Evolutionary conservation across 139 green algal genomes (phyloP).

Genomic region (Ulvella scutata): DNA sequence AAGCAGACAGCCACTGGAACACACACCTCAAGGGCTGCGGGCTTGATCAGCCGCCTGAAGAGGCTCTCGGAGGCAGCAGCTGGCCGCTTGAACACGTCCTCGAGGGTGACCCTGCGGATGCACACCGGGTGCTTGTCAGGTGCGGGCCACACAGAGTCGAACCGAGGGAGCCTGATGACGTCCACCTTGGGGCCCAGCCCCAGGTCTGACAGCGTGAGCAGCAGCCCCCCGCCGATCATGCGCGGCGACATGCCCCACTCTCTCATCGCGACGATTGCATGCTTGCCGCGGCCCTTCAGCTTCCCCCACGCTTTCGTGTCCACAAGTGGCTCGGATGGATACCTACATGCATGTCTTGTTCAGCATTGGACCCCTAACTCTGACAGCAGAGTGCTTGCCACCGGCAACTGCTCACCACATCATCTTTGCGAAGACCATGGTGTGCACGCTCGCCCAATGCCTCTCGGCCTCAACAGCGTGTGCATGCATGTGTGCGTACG

Average conservation of each 20-base stretch:
- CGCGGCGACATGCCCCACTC: constrained; percentile 2
- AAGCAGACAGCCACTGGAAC: too few relatives aligned
- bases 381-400: too few relatives aligned
- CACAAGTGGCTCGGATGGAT: not conserved
- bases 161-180: constrained; percentile 19
- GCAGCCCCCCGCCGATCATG: constrained; percentile 12
- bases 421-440: too few relatives aligned
- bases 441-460: too few relatives aligned
- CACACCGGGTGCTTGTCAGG: constrained; percentile 16
- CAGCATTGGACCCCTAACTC: too few relatives aligned
- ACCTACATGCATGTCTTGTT: too few relatives aligned
- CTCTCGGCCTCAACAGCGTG: too few relatives aligned
- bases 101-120: constrained; percentile 19
- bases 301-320: not conserved
- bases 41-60: not conserved
- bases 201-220: constrained; percentile 23
- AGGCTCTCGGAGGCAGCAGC: not conserved
- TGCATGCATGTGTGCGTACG: too few relatives aligned
- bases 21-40: not conserved
- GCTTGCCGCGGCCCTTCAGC: not conserved
- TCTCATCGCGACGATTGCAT: not conserved
- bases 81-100: constrained; percentile 15
- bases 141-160: constrained; percentile 13
- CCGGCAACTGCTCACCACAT: too few relatives aligned
- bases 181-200: constrained; percentile 19